Evolutionary conservation across 441 rosid genomes (phyloP).

Genomic region (Eruca vesicaria): DNA sequence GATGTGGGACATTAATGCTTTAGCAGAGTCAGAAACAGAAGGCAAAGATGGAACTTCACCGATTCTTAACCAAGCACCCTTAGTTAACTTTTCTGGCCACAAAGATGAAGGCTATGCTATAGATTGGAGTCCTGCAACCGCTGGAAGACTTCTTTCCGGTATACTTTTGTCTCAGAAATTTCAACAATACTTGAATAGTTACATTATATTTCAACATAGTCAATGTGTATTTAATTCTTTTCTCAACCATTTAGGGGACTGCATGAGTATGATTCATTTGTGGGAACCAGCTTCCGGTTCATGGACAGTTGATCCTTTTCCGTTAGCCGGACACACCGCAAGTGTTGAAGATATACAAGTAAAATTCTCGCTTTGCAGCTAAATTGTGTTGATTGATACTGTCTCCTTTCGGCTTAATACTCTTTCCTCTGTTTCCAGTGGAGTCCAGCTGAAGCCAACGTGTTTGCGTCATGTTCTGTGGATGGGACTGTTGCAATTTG

Average conservation of each 20-base stretch:
- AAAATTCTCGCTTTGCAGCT: not conserved
- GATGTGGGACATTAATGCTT: slow-evolving; percentile 88
- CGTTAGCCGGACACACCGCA: slow-evolving; percentile 80
- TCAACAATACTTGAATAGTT: too few relatives aligned
- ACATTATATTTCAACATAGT: not conserved
- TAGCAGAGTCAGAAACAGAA: slow-evolving; percentile 74
- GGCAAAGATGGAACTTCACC: slow-evolving; percentile 51
- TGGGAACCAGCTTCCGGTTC: too few relatives aligned
- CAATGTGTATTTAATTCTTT: too few relatives aligned
- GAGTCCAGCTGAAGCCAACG: slow-evolving; percentile 81
- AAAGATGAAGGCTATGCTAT: too few relatives aligned
- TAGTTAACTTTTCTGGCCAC: too few relatives aligned
- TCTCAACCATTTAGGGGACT: slow-evolving; percentile 36
- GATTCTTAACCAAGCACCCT: slow-evolving; percentile 76
- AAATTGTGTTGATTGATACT: not conserved
- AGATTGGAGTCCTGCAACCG: slow-evolving; percentile 75
- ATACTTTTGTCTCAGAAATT: slow-evolving; percentile 12
- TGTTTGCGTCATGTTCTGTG: slow-evolving; percentile 90
- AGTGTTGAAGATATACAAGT: slow-evolving; percentile 96
- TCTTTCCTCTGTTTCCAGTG: slow-evolving; percentile 54
- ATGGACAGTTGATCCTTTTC: too few relatives aligned
- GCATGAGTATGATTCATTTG: too few relatives aligned
- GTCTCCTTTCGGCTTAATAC: not conserved
- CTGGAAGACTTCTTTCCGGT: slow-evolving; percentile 93
- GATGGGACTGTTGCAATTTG: too few relatives aligned